Percentiles rank a stretch among this genome's conserved stretches.
These are phyloP conservation scores for Collybia nuda DNA, from an alignment of 768 basidiomycete species.

Conservation along the genomic window DNA sequence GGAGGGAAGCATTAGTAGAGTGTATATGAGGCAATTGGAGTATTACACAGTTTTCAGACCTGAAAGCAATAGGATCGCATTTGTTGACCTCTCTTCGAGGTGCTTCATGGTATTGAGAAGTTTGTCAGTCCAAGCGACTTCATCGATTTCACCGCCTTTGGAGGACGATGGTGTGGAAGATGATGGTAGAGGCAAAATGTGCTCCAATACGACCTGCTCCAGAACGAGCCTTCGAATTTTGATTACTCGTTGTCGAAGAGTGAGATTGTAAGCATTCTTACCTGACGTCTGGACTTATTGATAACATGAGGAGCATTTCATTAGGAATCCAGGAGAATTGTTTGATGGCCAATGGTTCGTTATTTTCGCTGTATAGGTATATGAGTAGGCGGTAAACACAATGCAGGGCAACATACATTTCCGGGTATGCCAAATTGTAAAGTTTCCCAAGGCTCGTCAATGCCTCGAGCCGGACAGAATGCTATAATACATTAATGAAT, in stretches of 20 bases:
- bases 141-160: constrained; percentile 63
- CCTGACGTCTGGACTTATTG: constrained; percentile 59
- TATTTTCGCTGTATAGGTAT: constrained; percentile 63
- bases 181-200: constrained; percentile 78
- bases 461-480: constrained; percentile 71
- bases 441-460: constrained; percentile 74
- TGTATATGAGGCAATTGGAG: not conserved
- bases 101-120: constrained; percentile 71
- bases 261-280: constrained; percentile 27
- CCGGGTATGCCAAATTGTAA: constrained; percentile 80
- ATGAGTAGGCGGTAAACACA: not conserved
- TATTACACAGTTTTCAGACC: constrained; percentile 54
- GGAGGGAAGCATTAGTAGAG: constrained; percentile 3
- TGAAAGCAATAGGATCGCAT: constrained; percentile 58
- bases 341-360: constrained; percentile 64
- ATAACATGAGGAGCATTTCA: constrained; percentile 57
- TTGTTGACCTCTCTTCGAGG: constrained; percentile 60
- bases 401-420: constrained; percentile 67
- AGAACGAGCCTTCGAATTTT: constrained; percentile 45
- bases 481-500: constrained; percentile 28
- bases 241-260: not conserved
- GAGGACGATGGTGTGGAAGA: constrained; percentile 40
- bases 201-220: constrained; percentile 69
- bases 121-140: constrained; percentile 83
- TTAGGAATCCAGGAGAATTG: constrained; percentile 96